Base-by-base conservation (phyloP, 2,329 filamentous ascomycete genomes). In the Aspergillus nomiae region DNA sequence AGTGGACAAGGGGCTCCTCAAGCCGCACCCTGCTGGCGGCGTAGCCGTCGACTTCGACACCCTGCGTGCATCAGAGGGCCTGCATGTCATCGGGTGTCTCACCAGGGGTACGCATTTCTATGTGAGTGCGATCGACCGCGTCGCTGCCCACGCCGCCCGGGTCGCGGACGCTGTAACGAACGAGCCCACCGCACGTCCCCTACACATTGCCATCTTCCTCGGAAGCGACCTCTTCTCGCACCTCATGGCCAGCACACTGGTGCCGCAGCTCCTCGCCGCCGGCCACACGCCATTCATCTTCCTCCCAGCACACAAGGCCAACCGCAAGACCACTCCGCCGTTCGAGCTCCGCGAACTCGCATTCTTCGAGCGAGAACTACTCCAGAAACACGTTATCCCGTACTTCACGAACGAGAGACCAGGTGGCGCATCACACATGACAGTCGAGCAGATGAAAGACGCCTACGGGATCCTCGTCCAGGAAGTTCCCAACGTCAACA, bases 221-320 rank as follows among this genome's bases (percentile, higher is more conserved):
- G 60, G 63, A 4, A 32, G 45, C 2, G 63, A 65, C 32, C 34
- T 61, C 16, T 46, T 59, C 43, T 63, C 63, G 5, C 60, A 63
- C 6, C 50, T 65, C 41, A 60, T 57, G 43, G 63, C 46, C 12
- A 60, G 60, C n/a, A 54, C 53, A 12, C 19, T 65, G 21, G 56
- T 65, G 12, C 60, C 56, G 4, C 50, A 56, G 51, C 60, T 65
- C 16, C 43, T 65, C 0, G 56, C 63, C 41, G 56, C 51, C n/a
- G 63, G 63, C 3, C 63, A 65, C 16, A 59, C 62, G 50, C 63
- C 63, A 4, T 65, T 65, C 48, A 24, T 65, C 11, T 65, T 65
- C 36, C 36, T 63, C 24, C 62, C 59, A 11, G 36, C 30, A n/a
- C 24, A 45, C 26, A 58, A 58, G 26, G n/a, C n/a, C 0, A 24